Evolutionary conservation across 2,329 filamentous ascomycete species (phyloP).

Genomic region (Corynespora cassiicola): DNA sequence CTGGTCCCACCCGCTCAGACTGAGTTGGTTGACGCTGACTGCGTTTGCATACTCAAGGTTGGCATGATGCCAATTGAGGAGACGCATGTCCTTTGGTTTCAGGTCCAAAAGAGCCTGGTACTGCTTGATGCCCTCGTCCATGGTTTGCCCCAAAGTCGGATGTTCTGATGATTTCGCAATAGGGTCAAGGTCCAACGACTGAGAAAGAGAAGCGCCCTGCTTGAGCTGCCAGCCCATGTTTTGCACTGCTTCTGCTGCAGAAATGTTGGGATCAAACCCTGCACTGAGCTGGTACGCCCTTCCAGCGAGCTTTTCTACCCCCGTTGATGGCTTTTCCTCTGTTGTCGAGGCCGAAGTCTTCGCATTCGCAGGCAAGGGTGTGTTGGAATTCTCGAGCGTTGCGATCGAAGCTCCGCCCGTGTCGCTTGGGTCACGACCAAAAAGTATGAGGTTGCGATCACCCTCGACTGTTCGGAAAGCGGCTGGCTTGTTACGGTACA

Average conservation of each 20-base stretch:
- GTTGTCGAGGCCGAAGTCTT: slow-evolving; percentile 44
- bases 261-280: slow-evolving; percentile 71
- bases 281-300: slow-evolving; percentile 72
- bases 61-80: slow-evolving; percentile 98
- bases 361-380: slow-evolving; percentile 56
- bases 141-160: slow-evolving; percentile 85
- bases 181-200: slow-evolving; percentile 74
- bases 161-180: slow-evolving; percentile 66
- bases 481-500: slow-evolving; percentile 81
- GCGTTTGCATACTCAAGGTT: slow-evolving; percentile 98
- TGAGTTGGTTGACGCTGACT: slow-evolving; percentile 83
- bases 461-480: slow-evolving; percentile 78
- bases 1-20: slow-evolving; percentile 92
- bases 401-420: slow-evolving; percentile 70
- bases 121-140: slow-evolving; percentile 89
- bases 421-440: slow-evolving; percentile 74
- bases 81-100: slow-evolving; percentile 82
- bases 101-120: slow-evolving; percentile 85
- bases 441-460: slow-evolving; percentile 80
- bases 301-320: slow-evolving; percentile 70
- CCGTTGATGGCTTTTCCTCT: slow-evolving; percentile 56
- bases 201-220: slow-evolving; percentile 63
- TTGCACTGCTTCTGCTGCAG: slow-evolving; percentile 78
- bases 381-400: slow-evolving; percentile 73
- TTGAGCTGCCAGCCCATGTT: slow-evolving; percentile 84